phyloP scores from a whole-genome alignment of 805 yeast genomes.

The Pichia nanzhaoensis region DNA sequence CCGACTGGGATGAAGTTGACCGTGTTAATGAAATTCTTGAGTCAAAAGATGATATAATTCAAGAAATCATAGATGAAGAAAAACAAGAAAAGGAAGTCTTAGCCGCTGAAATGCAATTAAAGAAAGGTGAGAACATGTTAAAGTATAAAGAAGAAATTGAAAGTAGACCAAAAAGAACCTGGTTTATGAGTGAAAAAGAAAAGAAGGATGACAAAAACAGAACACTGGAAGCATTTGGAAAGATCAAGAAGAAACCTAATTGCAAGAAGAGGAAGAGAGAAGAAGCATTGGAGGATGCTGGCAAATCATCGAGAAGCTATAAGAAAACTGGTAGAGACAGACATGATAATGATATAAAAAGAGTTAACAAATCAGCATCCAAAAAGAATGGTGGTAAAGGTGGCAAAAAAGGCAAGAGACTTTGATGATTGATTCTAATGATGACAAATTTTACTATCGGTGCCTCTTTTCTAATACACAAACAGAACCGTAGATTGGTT shows the following conservation, averaged over 20 bases:
- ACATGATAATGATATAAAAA: conserved; percentile 38
- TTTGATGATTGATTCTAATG: neutral
- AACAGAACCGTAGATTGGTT: too few species aligned
- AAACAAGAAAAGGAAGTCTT: conserved; percentile 79
- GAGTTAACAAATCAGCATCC: conserved; percentile 27
- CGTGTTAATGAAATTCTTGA: conserved; percentile 55
- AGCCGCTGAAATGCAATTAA: conserved; percentile 85
- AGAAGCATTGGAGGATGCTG: conserved; percentile 52
- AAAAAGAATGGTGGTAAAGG: conserved; percentile 20
- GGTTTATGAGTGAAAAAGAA: conserved; percentile 73
- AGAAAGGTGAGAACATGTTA: conserved; percentile 77
- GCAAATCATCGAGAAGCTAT: conserved; percentile 45
- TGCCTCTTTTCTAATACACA: too few species aligned
- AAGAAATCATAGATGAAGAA: conserved; percentile 82
- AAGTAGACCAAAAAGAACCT: conserved; percentile 89
- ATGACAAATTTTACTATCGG: too few species aligned
- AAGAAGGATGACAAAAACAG: conserved; percentile 37
- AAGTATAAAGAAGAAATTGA: conserved; percentile 76
- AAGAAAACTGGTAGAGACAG: conserved; percentile 79
- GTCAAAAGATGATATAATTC: conserved; percentile 51
- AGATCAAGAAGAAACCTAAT: conserved; percentile 46
- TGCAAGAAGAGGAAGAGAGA: conserved; percentile 63
- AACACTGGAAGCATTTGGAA: conserved; percentile 28
- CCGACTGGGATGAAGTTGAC: conserved; percentile 86
- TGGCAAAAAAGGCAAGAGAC: conserved; percentile 23